Conservation (phyloP, 345 rosid species). For the Clausena lansium region DNA sequence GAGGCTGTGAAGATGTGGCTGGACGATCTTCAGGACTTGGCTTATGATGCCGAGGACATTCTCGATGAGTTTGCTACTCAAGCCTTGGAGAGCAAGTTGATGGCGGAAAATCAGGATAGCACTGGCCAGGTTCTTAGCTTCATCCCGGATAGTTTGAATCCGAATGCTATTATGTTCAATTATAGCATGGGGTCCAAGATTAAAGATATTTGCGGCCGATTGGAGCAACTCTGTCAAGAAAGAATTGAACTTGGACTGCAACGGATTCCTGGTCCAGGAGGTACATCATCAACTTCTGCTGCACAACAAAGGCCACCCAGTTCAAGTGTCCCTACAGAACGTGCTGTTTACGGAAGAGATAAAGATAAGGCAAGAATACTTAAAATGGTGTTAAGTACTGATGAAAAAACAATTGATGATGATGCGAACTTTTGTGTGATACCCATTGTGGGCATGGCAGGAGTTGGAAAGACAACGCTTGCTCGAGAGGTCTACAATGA, state of each 20-base stretch:
- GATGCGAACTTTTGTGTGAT: not conserved
- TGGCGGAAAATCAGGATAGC: not conserved
- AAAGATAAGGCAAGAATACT: not conserved
- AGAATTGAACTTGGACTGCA: not conserved
- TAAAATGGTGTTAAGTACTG: not conserved
- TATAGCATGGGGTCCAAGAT: not conserved
- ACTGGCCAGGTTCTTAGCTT: not conserved
- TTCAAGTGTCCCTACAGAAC: not conserved
- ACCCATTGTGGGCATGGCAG: not conserved
- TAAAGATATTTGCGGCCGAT: not conserved
- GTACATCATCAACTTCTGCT: not conserved
- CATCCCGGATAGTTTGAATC: not conserved
- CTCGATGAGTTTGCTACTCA: constrained; percentile 6
- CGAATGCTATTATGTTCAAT: not conserved
- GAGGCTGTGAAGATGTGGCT: constrained; percentile 4
- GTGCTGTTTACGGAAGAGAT: not conserved
- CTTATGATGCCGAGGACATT: constrained; percentile 6
- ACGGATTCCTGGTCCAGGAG: not conserved
- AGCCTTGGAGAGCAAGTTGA: not conserved
- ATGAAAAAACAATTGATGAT: not conserved
- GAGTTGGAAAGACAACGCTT: not conserved
- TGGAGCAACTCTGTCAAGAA: not conserved
- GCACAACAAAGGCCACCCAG: not conserved
- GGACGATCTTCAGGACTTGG: not conserved
- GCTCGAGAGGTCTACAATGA: not conserved